Base-by-base conservation (phyloP, 78 protist genomes). In the Dictyostelium discoideum region DNA sequence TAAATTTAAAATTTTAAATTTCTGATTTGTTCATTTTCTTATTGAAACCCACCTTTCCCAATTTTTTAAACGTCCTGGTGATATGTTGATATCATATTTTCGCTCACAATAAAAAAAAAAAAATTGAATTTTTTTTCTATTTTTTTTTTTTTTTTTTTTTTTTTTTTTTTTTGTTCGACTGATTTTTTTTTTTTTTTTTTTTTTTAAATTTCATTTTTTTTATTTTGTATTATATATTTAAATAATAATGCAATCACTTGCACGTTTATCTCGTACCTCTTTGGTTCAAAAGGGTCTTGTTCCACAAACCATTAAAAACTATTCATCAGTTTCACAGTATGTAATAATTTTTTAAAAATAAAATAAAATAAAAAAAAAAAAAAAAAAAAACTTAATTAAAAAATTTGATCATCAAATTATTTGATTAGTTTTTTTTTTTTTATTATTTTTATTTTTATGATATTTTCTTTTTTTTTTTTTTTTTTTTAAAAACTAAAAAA, bases 251-350 rank as follows among this genome's bases (percentile, higher is more conserved):
- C 84, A 42, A 42, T 26, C 48, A 39, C 84, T 78, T 78, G 57
- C 84, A 22, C 84, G 84, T 78, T 29, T 78, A 26, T 42, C 65
- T 16, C 84, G 84, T 78, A 40, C 84, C 57, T 6, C 16, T 40
- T 40, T 78, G 20, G 57, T 78, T 78, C 26, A 24, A 22, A 37
- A 40, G 44, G 44, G n/a, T 16, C 16, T 54, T 18, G 37, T 74
- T 37, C 22, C 81, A 74, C 37, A 74, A 24, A 7, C 81, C 10
- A n/a, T 78, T 9, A 78, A 63, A 78, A 18, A 37, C 18, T 78
- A 78, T 29, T 78, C 84, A 20, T 16, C 84, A 22, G 84, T 78
- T 39, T 78, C 84, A 42, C 84, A 78, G 84, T 78, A 40, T 13
- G 57, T 78, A 20, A 6, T 78, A 37, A 39, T 16, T 32, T 32